A percentile compares a stretch with the other conserved stretches of the same genome.
phyloP scores from a whole-genome alignment of 768 basidiomycete species.

The Boletellus emodensis region DNA sequence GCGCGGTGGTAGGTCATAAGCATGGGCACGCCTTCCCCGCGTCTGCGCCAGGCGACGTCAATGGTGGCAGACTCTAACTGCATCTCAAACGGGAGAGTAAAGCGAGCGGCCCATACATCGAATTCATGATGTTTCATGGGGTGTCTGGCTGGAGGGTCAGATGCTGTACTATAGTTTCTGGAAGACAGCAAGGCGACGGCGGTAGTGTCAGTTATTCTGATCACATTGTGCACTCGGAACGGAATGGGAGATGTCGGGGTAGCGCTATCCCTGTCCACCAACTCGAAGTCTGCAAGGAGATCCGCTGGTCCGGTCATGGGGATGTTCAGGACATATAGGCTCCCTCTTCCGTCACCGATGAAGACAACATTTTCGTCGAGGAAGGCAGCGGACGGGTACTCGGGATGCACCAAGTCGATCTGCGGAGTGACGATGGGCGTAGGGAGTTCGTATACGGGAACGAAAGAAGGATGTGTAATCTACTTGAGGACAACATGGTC shows the following conservation, averaged over 20 bases:
- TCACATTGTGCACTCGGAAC: conserved; percentile 39
- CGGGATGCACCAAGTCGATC: conserved; percentile 43
- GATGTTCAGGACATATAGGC: conserved; percentile 56
- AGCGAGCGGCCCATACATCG: conserved; percentile 60
- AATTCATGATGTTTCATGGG: conserved; percentile 42
- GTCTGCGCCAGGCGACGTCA: conserved; percentile 64
- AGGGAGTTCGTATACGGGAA: conserved; percentile 58
- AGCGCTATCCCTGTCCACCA: conserved; percentile 26
- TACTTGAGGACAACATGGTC: conserved; percentile 36
- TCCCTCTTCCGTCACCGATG: conserved; percentile 69
- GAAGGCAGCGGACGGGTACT: conserved; percentile 74
- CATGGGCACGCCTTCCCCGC: conserved; percentile 68
- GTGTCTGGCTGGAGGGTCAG: conserved; percentile 14
- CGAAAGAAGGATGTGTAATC: conserved; percentile 47
- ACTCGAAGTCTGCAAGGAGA: conserved; percentile 51
- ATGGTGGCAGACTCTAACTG: conserved; percentile 35
- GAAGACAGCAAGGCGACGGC: conserved; percentile 58
- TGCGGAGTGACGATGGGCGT: conserved; percentile 43
- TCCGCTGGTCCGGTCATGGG: conserved; percentile 36
- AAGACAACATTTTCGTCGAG: conserved; percentile 46
- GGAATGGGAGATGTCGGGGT: conserved; percentile 30
- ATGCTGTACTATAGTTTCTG: conserved; percentile 38
- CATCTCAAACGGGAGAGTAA: conserved; percentile 42
- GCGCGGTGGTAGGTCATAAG: conserved; percentile 46
- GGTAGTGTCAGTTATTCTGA: conserved; percentile 32